Evolutionary conservation across 1,139 yeast genomes (phyloP), one percentile per base, ranked within the genome.

Genomic region (Suhomyces maxii): DNA sequence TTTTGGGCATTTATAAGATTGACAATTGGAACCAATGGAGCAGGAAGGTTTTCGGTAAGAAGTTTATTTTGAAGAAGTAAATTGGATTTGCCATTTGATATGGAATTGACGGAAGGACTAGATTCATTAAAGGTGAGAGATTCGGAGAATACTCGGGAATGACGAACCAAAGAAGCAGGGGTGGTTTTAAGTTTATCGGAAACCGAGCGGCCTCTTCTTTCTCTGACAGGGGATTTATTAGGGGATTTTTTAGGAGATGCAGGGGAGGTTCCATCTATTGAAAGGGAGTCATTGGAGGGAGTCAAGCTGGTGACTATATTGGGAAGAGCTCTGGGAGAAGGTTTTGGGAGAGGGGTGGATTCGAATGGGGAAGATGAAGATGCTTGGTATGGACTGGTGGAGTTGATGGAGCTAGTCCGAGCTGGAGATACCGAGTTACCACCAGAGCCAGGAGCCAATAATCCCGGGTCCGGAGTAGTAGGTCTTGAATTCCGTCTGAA

Each of bases 11-110:
- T 69, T 47, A 72, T 62, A 50, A 75, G 64, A 42, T 68, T 70
- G n/a, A 73, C 70, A 25, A 75, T 61, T 2, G 79, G 79, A 32
- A 67, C 55, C 46, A 74, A 61, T 52, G 73, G 76, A 1, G 72
- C 67, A 1, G 77, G 69, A 26, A 73, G 62, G 31, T 56, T 57
- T 37, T 66, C 66, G 40, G 61, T 60, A 39, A 66, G 58, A 23
- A 49, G 43, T 46, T 57, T 60, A 44, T 63, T 61, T 44, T 61
- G 65, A 36, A 46, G 45, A 10, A 53, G 42, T 4, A 48, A 41
- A 14, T 46, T 26, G 10, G 52, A 13, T 11, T 39, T 31, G 8
- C 37, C 41, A 26, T 44, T 45, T 28, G 41, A 38, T 26, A 25
- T 31, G 10, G 49, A 39, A 7, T 23, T 34, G 14, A 44, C 18